Evolutionary conservation across 352 stramenopile species (phyloP), one percentile per base, ranked within the genome.

Genomic region (Aphanomyces stellatus): DNA sequence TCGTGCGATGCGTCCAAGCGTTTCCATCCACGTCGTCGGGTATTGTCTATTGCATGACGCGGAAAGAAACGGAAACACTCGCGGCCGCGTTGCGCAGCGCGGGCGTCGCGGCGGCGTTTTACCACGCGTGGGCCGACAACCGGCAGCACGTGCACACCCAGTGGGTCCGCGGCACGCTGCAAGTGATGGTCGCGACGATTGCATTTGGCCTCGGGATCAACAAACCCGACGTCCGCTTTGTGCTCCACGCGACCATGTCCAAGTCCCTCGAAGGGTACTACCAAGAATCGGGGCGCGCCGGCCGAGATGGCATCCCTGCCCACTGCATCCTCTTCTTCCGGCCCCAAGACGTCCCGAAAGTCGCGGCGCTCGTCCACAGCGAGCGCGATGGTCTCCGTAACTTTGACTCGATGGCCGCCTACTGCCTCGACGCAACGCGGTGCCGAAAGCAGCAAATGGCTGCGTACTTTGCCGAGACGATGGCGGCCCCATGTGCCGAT

Each of bases 211-310:
- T 98, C 34, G 93, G 93, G 7, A 98, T 98, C 69, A 96, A 98
- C 76, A 97, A 98, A 56, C 88, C 91, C 7, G 83, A 96, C 53
- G 88, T 97, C 46, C 87, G 88, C 30, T 97, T 96, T 55, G 89
- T 97, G 0, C 82, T 97, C 25, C 90, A 98, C 70, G 94, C 91
- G 53, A 90, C 81, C 4, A 69, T 93, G 3, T 88, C 81, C 3
- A 91, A 91, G 75, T 96, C 86, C 8, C 74, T 99, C 40, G 96
- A 99, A 78, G 95, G 88, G 0, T 99, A 99, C 70, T 99, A 98
- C 70, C 96, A 99, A 77, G 96, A 99, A 77, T 95, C 87, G 15
- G 97, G 97, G 6, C 79, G 97, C 51, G 97, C 92, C 42, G 97
- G 97, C 41, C 82, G 96, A 33, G 96, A 99, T 76, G 96, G 96